A percentile compares a stretch with the other conserved stretches of the same genome.
Evolutionary conservation across 2,329 filamentous ascomycete species (phyloP).

Genomic region (Cercospora sesami): DNA sequence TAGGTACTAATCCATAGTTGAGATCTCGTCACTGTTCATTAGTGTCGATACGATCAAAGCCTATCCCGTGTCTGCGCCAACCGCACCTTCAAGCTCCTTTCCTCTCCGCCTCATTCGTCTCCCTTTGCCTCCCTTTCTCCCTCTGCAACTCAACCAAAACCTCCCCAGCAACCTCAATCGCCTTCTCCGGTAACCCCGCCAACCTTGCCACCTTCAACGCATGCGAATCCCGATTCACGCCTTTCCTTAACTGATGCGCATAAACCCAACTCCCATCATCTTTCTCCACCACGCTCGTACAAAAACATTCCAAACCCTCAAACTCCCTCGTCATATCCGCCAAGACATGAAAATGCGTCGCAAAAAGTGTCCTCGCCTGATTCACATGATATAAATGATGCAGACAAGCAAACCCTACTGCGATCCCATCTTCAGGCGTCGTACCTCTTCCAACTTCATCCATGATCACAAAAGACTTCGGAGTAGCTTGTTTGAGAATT

Average conservation of each 20-base stretch:
- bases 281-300: slow-evolving; percentile 83
- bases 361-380: slow-evolving; percentile 78
- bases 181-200: slow-evolving; percentile 73
- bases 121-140: not conserved
- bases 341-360: slow-evolving; percentile 88
- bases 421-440: slow-evolving; percentile 86
- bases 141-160: slow-evolving; percentile 49
- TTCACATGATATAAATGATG: slow-evolving; percentile 80
- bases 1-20: not conserved
- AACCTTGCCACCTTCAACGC: slow-evolving; percentile 91
- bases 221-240: slow-evolving; percentile 84
- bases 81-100: not conserved
- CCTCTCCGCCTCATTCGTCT: no score
- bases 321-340: slow-evolving; percentile 70
- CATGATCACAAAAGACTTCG: slow-evolving; percentile 89
- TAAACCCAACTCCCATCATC: slow-evolving; percentile 70
- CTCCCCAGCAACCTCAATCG: slow-evolving; percentile 65
- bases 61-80: not conserved
- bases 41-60: not conserved
- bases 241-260: slow-evolving; percentile 75
- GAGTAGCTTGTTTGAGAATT: slow-evolving; percentile 82
- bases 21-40: not conserved
- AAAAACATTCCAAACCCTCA: slow-evolving; percentile 69
- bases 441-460: slow-evolving; percentile 96
- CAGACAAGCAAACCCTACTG: slow-evolving; percentile 84